Percentiles rank a stretch among this genome's conserved stretches.
Conservation (phyloP, 352 stramenopile species). For the Pythium grandisporangium region DNA sequence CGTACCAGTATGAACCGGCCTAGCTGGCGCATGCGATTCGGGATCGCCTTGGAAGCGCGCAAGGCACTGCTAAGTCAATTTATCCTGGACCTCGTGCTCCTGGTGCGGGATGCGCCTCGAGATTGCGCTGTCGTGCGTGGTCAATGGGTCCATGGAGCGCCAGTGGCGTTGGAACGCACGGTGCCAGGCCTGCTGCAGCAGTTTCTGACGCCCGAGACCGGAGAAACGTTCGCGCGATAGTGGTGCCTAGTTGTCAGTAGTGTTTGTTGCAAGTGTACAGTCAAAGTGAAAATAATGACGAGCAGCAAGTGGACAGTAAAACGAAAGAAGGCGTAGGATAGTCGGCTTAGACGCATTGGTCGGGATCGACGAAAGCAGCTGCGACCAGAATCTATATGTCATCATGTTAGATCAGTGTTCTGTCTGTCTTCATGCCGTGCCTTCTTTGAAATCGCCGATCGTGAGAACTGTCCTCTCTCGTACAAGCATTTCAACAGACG, state of each 20-base stretch:
- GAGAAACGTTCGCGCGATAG: conserved; percentile 14
- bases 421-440: no score
- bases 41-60: conserved; percentile 11
- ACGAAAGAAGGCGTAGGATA: no score
- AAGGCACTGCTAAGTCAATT: conserved; percentile 15
- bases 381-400: background rate
- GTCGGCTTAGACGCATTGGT: background rate
- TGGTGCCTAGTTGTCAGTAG: no score
- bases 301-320: background rate
- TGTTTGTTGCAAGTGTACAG: no score
- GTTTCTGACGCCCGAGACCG: conserved; percentile 15
- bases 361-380: conserved; percentile 1
- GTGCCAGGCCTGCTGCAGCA: conserved; percentile 11
- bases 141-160: background rate
- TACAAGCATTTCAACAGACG: no score
- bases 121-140: background rate
- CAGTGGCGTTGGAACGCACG: conserved; percentile 2
- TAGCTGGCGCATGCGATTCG: conserved; percentile 9
- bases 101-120: conserved; percentile 6
- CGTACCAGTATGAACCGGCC: conserved; percentile 8
- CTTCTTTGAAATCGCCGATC: no score
- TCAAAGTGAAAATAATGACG: background rate
- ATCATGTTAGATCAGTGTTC: background rate
- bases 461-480: no score
- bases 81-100: conserved; percentile 12